phyloP scores from a whole-genome alignment of 2,329 filamentous ascomycete species.

The Coniochaeta sp. region DNA sequence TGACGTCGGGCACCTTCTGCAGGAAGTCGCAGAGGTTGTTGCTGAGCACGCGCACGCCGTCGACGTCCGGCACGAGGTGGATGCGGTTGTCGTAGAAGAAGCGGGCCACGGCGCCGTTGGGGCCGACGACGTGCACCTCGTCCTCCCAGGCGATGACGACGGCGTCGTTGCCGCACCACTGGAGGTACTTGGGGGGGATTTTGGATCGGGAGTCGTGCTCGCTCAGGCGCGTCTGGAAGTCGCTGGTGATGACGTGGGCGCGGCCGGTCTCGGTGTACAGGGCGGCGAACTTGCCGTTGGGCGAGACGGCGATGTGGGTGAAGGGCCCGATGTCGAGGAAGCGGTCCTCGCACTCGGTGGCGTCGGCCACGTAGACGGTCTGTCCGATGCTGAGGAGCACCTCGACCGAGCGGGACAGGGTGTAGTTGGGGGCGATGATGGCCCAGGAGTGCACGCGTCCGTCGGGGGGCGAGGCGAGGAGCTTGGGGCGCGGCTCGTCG shows the following conservation, averaged over 20 bases:
- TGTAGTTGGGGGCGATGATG: slow-evolving; percentile 79
- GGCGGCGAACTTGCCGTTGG: slow-evolving; percentile 81
- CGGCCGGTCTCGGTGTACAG: slow-evolving; percentile 81
- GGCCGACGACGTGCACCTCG: slow-evolving; percentile 89
- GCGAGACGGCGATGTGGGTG: slow-evolving; percentile 81
- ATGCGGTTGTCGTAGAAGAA: slow-evolving; percentile 90
- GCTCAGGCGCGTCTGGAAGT: slow-evolving; percentile 87
- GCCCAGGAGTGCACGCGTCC: slow-evolving; percentile 83
- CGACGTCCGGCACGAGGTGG: slow-evolving; percentile 62
- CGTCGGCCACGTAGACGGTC: slow-evolving; percentile 82
- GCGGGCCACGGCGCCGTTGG: slow-evolving; percentile 64
- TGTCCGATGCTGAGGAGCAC: slow-evolving; percentile 78
- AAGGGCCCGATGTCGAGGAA: slow-evolving; percentile 90
- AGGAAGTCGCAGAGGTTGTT: slow-evolving; percentile 96
- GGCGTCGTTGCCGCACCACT: slow-evolving; percentile 95
- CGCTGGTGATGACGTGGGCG: slow-evolving; percentile 87
- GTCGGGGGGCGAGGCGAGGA: slow-evolving; percentile 68
- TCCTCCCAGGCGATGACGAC: slow-evolving; percentile 96
- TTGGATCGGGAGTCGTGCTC: slow-evolving; percentile 86
- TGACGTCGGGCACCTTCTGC: slow-evolving; percentile 84
- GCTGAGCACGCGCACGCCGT: slow-evolving; percentile 84
- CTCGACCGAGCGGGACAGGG: slow-evolving; percentile 87
- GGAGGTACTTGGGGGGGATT: slow-evolving; percentile 77
- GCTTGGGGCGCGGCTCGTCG: slow-evolving; percentile 79
- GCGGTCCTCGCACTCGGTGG: slow-evolving; percentile 83